Percentiles rank a stretch among this genome's conserved stretches.
phyloP scores from a whole-genome alignment of 2,329 filamentous ascomycete species.

The Ramularia endophylla region DNA sequence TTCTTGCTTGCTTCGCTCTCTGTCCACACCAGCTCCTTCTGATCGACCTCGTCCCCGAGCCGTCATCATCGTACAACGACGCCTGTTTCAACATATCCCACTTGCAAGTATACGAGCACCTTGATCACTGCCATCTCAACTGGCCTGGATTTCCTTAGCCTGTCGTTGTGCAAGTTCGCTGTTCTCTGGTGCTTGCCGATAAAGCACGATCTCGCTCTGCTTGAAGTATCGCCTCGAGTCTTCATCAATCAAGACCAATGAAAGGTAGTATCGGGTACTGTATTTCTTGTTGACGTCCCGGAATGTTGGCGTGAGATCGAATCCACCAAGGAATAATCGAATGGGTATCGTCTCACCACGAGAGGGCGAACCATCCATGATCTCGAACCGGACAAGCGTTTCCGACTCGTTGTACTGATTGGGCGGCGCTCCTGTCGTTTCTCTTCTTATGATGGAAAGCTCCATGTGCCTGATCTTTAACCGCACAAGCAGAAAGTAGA shows the following conservation, averaged over 20 bases:
- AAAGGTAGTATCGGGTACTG: slow-evolving; percentile 95
- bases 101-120: no score
- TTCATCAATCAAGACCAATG: slow-evolving; percentile 61
- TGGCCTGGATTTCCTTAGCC: slow-evolving; percentile 37
- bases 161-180: slow-evolving; percentile 44
- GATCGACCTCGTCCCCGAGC: no score
- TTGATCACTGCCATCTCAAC: slow-evolving; percentile 18
- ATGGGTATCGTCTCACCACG: slow-evolving; percentile 94
- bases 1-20: no score
- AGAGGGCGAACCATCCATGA: slow-evolving; percentile 99
- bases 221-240: slow-evolving; percentile 98
- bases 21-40: no score
- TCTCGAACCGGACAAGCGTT: slow-evolving; percentile 96
- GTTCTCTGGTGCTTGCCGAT: slow-evolving; percentile 62
- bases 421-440: slow-evolving; percentile 92
- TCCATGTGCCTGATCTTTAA: slow-evolving; percentile 99
- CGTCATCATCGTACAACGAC: no score
- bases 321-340: slow-evolving; percentile 90
- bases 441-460: slow-evolving; percentile 90
- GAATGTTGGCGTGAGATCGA: slow-evolving; percentile 96
- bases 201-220: slow-evolving; percentile 97
- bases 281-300: slow-evolving; percentile 99
- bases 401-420: slow-evolving; percentile 99
- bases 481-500: slow-evolving; percentile 95
- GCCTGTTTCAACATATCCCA: no score